Evolutionary conservation across 2,329 filamentous ascomycete genomes (phyloP), one percentile per base, ranked within the genome.

Genomic region (Penicillium sp.): DNA sequence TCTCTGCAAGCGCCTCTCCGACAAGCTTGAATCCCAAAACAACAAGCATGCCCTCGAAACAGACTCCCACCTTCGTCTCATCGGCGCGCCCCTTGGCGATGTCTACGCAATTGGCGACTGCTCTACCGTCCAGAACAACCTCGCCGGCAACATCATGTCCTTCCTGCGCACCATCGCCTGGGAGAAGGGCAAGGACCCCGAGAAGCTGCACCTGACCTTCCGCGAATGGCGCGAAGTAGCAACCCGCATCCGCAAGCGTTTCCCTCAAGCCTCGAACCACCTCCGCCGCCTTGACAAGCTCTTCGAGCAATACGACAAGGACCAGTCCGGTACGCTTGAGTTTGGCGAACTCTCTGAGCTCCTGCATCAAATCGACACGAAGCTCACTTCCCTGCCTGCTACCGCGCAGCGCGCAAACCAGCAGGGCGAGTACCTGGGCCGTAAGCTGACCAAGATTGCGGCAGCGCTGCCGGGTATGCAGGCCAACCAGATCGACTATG

Each of bases 81-180:
- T n/a, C n/a, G n/a, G n/a, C n/a, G n/a, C n/a, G n/a, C n/a, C n/a
- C 0, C 72, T 97, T 0, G 93, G 93, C 33, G 91, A 97, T 53
- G 89, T 98, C 21, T 98, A 98, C 64, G 90, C 90, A 42, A 89
- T 98, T 54, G 93, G 93, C 13, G 93, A 98, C 71, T 97, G 93
- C 72, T 78, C 88, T 6, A 98, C 94, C 0, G 91, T 98, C 0
- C 94, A 98, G 65, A n/a, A n/a, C n/a, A n/a, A n/a, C n/a, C n/a
- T n/a, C n/a, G n/a, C n/a, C n/a, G n/a, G n/a, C n/a, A n/a, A n/a
- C n/a, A n/a, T n/a, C n/a, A n/a, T n/a, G n/a, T n/a, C n/a, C n/a
- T n/a, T n/a, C n/a, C n/a, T n/a, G n/a, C n/a, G 89, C 53, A 88
- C 83, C 15, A 77, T 95, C 2, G 89, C 93, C 9, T 96, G 87